phyloP scores from a whole-genome alignment of 768 basidiomycete species.

The Termitomyces sp. region DNA sequence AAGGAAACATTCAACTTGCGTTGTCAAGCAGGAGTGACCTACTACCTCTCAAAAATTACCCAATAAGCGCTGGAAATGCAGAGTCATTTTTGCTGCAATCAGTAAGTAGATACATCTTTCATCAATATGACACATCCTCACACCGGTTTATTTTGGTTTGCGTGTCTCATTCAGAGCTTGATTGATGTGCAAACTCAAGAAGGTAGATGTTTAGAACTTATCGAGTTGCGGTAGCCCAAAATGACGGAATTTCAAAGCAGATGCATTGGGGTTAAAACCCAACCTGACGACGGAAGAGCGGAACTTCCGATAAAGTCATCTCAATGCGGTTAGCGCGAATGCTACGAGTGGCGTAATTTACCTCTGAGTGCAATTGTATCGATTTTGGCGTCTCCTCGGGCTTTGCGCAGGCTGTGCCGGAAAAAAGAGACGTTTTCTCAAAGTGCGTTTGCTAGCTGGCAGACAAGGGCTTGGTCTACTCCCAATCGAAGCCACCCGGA shows the following conservation, averaged over 20 bases:
- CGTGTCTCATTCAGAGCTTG: background rate
- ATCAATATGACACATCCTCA: background rate
- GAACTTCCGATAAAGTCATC: constrained; percentile 19
- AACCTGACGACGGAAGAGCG: constrained; percentile 13
- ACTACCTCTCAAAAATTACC: too few species aligned
- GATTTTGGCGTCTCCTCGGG: constrained; percentile 28
- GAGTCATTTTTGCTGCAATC: too few species aligned
- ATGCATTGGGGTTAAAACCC: background rate
- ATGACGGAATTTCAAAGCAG: background rate
- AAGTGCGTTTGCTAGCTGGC: constrained; percentile 31
- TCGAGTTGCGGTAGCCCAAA: background rate
- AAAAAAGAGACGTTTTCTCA: constrained; percentile 21
- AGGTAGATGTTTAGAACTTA: background rate
- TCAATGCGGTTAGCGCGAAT: constrained; percentile 34
- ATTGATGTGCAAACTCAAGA: background rate
- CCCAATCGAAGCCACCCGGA: constrained; percentile 25
- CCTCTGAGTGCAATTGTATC: constrained; percentile 33
- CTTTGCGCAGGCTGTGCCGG: constrained; percentile 12
- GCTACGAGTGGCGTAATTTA: constrained; percentile 39
- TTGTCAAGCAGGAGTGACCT: too few species aligned
- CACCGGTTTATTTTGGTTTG: background rate
- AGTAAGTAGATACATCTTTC: too few species aligned
- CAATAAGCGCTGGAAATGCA: too few species aligned
- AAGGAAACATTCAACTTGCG: too few species aligned
- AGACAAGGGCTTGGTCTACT: constrained; percentile 34